phyloP scores from a whole-genome alignment of 2,329 filamentous ascomycete genomes.

The Ceratocystis huliohia region DNA sequence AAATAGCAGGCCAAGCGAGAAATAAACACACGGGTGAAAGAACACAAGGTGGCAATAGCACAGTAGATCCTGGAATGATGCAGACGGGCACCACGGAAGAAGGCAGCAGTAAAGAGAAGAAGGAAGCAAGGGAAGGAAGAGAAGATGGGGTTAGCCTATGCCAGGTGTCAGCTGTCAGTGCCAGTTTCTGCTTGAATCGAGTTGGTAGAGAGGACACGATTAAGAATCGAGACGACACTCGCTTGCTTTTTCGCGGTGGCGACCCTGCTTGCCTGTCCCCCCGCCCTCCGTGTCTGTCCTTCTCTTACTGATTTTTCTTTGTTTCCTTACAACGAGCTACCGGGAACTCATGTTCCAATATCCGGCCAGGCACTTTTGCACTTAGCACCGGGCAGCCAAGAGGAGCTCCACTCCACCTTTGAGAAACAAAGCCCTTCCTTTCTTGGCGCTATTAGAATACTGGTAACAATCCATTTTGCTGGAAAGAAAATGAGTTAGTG shows the following conservation, averaged over 20 bases:
- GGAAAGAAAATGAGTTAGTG: neutral
- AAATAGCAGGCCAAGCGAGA: no score
- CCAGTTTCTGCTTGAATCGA: neutral
- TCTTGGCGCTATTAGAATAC: neutral
- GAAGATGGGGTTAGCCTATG: neutral
- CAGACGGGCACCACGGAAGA: no score
- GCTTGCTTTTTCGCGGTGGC: no score
- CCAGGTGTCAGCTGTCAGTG: constrained; percentile 9
- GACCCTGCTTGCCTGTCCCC: no score
- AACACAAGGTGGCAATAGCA: no score
- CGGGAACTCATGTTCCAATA: neutral
- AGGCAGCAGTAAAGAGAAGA: neutral
- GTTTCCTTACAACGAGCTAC: no score
- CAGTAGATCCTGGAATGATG: no score
- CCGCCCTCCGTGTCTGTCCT: no score
- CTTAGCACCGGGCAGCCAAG: neutral
- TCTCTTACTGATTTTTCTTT: no score
- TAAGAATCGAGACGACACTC: no score
- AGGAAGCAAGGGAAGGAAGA: neutral
- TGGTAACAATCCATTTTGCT: neutral
- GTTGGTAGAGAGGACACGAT: no score
- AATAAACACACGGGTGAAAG: no score
- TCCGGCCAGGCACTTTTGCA: constrained; percentile 3
- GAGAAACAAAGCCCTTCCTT: neutral
- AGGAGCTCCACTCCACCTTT: neutral